phyloP scores from a whole-genome alignment of 2,329 filamentous ascomycete genomes.

The Aspergillus ochraceoroseus region DNA sequence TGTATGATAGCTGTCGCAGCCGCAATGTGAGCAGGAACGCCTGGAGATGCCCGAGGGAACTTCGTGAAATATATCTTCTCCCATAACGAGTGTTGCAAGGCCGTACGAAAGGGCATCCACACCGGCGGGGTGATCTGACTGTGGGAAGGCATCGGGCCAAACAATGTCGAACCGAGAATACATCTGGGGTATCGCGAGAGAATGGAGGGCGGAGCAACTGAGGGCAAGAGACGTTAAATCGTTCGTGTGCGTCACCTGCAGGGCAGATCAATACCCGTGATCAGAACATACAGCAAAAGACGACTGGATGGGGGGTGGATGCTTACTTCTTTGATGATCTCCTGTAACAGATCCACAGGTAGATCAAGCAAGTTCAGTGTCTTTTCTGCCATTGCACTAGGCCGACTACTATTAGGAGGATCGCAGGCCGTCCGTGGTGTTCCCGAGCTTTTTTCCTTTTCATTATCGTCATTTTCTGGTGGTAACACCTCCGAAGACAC shows the following conservation, averaged over 20 bases:
- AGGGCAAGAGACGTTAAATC: constrained; percentile 73
- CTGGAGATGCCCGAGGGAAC: constrained; percentile 36
- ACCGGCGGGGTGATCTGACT: constrained; percentile 62
- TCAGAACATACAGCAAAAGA: too few species aligned
- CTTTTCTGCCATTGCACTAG: constrained; percentile 33
- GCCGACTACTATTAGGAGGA: background rate
- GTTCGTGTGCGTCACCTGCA: constrained; percentile 77
- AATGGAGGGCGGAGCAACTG: constrained; percentile 71
- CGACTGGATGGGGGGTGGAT: too few species aligned
- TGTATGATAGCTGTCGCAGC: constrained; percentile 24
- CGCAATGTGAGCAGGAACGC: constrained; percentile 30
- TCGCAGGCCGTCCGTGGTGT: constrained; percentile 6
- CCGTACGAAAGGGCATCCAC: constrained; percentile 82
- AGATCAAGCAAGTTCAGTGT: constrained; percentile 67
- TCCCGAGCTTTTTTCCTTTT: background rate
- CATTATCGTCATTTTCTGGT: background rate
- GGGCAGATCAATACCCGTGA: too few species aligned
- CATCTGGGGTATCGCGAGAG: constrained; percentile 69
- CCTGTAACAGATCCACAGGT: constrained; percentile 70
- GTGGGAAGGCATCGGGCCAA: constrained; percentile 68
- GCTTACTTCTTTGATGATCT: constrained; percentile 70
- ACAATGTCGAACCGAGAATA: constrained; percentile 85
- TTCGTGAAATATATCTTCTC: constrained; percentile 57
- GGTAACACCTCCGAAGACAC: background rate
- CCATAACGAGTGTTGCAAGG: constrained; percentile 71